These are phyloP conservation scores for Geosmithia flava DNA, from an alignment of 2,329 filamentous ascomycete species.

Conservation along the genomic window DNA sequence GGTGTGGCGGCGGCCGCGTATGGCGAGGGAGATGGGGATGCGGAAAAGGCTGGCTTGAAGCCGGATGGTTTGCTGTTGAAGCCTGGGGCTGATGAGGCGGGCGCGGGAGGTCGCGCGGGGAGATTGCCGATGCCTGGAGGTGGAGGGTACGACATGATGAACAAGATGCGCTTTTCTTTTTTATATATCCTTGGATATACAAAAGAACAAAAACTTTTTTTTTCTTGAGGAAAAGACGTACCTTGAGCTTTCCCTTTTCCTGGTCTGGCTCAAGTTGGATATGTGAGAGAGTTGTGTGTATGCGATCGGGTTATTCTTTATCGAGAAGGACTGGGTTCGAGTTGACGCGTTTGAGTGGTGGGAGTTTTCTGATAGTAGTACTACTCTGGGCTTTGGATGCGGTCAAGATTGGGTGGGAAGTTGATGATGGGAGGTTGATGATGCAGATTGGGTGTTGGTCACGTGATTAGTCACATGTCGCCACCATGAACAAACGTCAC, in stretches of 20 bases:
- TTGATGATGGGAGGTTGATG: not conserved
- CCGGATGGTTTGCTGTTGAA: slow-evolving; percentile 8
- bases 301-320: not conserved
- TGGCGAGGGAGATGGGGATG: slow-evolving; percentile 8
- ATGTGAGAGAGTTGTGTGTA: not conserved
- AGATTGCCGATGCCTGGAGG: slow-evolving; percentile 62
- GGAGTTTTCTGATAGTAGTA: not conserved
- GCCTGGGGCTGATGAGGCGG: slow-evolving; percentile 17
- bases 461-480: not conserved
- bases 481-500: not conserved
- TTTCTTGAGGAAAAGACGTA: not conserved
- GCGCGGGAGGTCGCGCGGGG: slow-evolving; percentile 63
- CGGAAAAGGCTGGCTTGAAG: slow-evolving; percentile 38
- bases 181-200: not conserved
- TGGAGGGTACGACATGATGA: slow-evolving; percentile 78
- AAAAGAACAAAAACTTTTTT: not conserved
- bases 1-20: slow-evolving; percentile 20
- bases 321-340: not conserved
- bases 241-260: not conserved
- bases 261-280: not conserved
- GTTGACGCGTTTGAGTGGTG: not conserved
- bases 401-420: too few species aligned
- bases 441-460: not conserved
- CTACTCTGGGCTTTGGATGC: too few species aligned
- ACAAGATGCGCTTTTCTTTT: slow-evolving; percentile 14